Base-by-base conservation (phyloP, 2,329 filamentous ascomycete species). In the Aspergillus fischeri region DNA sequence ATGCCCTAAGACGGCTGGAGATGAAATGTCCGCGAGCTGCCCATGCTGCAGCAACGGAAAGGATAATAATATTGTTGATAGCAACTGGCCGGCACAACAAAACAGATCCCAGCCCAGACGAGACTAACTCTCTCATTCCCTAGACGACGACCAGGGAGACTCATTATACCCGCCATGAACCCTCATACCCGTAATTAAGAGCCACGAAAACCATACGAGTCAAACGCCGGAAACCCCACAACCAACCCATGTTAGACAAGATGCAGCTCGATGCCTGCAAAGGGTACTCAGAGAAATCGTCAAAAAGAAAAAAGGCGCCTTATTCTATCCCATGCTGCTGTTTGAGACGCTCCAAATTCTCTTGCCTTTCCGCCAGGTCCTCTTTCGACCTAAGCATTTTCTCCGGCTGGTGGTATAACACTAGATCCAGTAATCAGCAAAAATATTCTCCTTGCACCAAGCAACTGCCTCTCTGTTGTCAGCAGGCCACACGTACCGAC, bases 251-350 rank as follows among this genome's bases (percentile, higher is more conserved):
- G 57, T 66, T 65, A 57, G 60, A 67, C 65, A 69, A 66, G 62
- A 69, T 63, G 63, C 68, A 68, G 67, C 67, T 60, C 65, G 63
- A 68, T 69, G 70, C 63, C 67, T 62, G 68, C 62, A 70, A 66
- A 68, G 66, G 66, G 66, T 64, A 71, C 63, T 59, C 60, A 64
- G 62, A 71, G 58, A 70, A 69, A 63, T 52, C 61, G 61, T 63
- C 41, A 56, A 65, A 70, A 64, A 60, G 55, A 59, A 66, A 62
- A 57, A 63, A 56, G 57, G 66, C 64, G 65, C 63, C 62, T 93
- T 91, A 99, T 87, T 97, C 93, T 84, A 97, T 97, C 75, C 92
- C 93, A 79, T 99, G 92, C 78, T 97, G 91, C 75, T 89, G 86
- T 83, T 99, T 99, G 81, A 97, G 87, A 81, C 91, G 90, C 85